Base-by-base conservation (phyloP, 2,329 filamentous ascomycete genomes). In the Hysterium pulicare region DNA sequence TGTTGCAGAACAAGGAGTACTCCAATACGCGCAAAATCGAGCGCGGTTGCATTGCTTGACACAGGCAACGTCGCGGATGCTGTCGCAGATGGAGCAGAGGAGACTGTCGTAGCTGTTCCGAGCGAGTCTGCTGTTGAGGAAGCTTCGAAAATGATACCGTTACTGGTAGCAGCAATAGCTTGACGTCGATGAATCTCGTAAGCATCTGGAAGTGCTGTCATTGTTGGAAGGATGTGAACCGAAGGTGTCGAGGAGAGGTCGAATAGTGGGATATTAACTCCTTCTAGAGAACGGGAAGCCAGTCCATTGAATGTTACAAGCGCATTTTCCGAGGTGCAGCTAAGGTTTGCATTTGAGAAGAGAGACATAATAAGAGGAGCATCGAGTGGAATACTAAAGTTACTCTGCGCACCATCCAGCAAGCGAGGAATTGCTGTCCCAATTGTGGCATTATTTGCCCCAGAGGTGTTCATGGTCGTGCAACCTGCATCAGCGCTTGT, bases 301-400 rank as follows among this genome's bases (percentile, higher is more conserved):
- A 67, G 54, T 1, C 66, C 84, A 53, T 87, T 79, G 64, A 96
- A 95, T 0, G 87, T 89, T 13, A 97, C 84, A 3, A 98, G 75
- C 0, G 89, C 84, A 57, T 97, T 97, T 63, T 96, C 86, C 0
- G 84, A 81, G 7, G 81, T 81, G 66, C 93, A 98, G 41, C 86
- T 90, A 13, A 95, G 72, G 50, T 85, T 85, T 23, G 78, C 79
- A 5, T 76, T 70, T 57, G 86, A 91, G 65, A 97, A 87, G 36
- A 89, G 79, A 1, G 83, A 81, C 42, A 95, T 70, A 39, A 97
- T 79, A 6, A 76, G 76, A 1, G 79, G 79, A 3, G 79, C 75
- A 33, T 86, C 81, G 1, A 98, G 77, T 0, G 87, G 79, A 34
- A 98, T 79, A 3, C 82, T 83, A 67, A 87, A 97, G 53, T 87